Base-by-base conservation (phyloP, 164 flowering plant species). In the grape (Vitis vinifera) region DNA sequence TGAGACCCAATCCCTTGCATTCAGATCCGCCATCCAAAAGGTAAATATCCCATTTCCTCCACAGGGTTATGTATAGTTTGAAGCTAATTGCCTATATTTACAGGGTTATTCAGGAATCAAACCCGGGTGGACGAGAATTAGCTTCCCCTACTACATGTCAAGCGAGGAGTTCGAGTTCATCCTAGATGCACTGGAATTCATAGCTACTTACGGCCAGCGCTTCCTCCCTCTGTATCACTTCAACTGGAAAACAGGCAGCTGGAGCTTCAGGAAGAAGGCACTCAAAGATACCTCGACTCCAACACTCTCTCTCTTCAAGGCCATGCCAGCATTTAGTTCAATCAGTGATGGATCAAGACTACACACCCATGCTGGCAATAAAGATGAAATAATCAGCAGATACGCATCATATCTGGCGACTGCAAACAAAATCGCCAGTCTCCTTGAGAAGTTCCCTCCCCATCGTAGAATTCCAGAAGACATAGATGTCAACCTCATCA, bases 61-160 rank as follows among this genome's bases (percentile, higher is more conserved):
- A 23, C 27, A 23, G 27, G 27, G 27, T 23, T 23, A 23, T 23
- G 27, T 23, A 23, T 23, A 2, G 27, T 23, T 23, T 23, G 27
- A 23, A 1, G 27, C 2, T 23, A 23, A 23, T 23, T 23, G 27
- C 27, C 27, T 23, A 23, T 23, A 1, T 37, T 37, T 37, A 61
- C 83, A 92, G 94, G 98, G 97, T 9, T 88, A 84, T 62, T 37
- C 31, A 2, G 97, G 96, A 58, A 74, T 85, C 1, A 94, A 91
- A 70, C 97, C 97, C 0, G 97, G 97, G 67, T 92, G 98, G 98
- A 89, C 98, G 1, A 84, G 97, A 75, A 62, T 94, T 15, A 88
- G 93, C 76, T 92, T 94, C 74, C 82, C 94, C 3, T 92, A 89
- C 75, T 91, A 92, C 85, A 88, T 89, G 88, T 77, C 87, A 5